These are phyloP conservation scores for Cymbidium sinense DNA, from an alignment of 106 monocot species.

Conservation along the genomic window DNA sequence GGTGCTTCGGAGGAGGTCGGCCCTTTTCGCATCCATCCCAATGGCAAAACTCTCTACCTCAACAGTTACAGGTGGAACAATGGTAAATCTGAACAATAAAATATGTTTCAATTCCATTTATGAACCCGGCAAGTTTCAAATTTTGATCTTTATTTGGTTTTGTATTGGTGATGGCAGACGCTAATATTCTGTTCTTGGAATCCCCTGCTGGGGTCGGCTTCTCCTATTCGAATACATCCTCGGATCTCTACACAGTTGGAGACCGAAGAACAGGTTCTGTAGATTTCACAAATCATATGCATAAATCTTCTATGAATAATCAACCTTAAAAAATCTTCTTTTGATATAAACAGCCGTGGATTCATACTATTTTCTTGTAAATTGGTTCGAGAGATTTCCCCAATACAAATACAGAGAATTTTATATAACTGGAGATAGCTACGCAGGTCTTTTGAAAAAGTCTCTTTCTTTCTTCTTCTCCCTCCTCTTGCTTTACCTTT, in stretches of 20 bases:
- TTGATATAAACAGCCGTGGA: constrained; percentile 13
- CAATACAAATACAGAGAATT: constrained; percentile 79
- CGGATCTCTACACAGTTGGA: constrained; percentile 51
- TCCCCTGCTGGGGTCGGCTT: constrained; percentile 90
- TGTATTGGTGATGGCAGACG: constrained; percentile 22
- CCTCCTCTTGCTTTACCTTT: not conserved
- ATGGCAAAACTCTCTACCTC: constrained; percentile 59
- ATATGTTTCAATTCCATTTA: not conserved
- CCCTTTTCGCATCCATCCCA: constrained; percentile 66
- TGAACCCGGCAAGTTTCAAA: not conserved
- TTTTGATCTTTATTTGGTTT: not conserved
- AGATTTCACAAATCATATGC: not conserved
- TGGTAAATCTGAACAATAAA: constrained; percentile 21
- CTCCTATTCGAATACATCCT: constrained; percentile 76
- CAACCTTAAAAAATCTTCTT: not conserved
- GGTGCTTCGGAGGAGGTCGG: constrained; percentile 94
- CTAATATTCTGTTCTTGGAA: constrained; percentile 86
- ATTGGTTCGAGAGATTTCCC: constrained; percentile 85
- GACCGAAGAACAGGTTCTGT: constrained; percentile 61
- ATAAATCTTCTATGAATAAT: not conserved
- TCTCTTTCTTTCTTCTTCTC: not conserved
- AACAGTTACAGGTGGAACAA: constrained; percentile 78
- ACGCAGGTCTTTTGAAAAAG: constrained; percentile 40
- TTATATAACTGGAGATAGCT: constrained; percentile 83
- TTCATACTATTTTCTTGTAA: constrained; percentile 39